Evolutionary conservation across 2,329 filamentous ascomycete genomes (phyloP).

Genomic region (Arthrobotrys sinensis): DNA sequence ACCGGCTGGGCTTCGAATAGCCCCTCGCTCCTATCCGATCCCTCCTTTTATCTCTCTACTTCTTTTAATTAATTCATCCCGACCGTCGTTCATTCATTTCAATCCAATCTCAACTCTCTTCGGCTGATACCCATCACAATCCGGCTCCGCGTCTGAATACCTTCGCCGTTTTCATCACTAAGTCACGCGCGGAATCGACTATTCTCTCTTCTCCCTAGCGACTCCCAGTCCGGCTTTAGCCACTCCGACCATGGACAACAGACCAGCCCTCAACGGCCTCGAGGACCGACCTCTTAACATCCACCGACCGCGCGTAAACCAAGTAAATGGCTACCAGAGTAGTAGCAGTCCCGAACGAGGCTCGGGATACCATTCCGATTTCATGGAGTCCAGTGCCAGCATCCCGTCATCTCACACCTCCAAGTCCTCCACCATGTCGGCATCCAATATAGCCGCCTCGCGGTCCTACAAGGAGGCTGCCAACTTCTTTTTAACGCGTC

Average conservation of each 20-base stretch:
- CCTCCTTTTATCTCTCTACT: slow-evolving; percentile 5
- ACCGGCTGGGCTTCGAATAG: no score
- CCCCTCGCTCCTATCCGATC: slow-evolving; percentile 17
- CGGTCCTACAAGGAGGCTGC: slow-evolving; percentile 95
- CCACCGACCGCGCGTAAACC: slow-evolving; percentile 39
- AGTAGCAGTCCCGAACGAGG: slow-evolving; percentile 57
- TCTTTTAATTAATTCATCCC: slow-evolving; percentile 11
- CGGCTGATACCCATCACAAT: slow-evolving; percentile 21
- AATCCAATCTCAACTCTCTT: slow-evolving; percentile 9
- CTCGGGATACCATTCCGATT: slow-evolving; percentile 56
- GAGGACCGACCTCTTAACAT: slow-evolving; percentile 58
- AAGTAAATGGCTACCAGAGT: slow-evolving; percentile 54
- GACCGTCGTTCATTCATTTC: slow-evolving; percentile 25
- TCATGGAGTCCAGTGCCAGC: slow-evolving; percentile 59
- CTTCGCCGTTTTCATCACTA: slow-evolving; percentile 46
- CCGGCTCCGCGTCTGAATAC: slow-evolving; percentile 44
- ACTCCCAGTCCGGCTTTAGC: slow-evolving; percentile 25
- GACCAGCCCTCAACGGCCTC: slow-evolving; percentile 45
- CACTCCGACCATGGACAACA: slow-evolving; percentile 48
- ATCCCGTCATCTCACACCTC: slow-evolving; percentile 53
- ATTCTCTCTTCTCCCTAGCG: slow-evolving; percentile 9
- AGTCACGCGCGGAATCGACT: slow-evolving; percentile 25
- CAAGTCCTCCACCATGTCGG: slow-evolving; percentile 51
- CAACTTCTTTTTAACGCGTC: slow-evolving; percentile 93
- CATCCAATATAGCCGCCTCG: slow-evolving; percentile 72